phyloP scores from a whole-genome alignment of 2,329 filamentous ascomycete species.

The Venturia aucupariae region DNA sequence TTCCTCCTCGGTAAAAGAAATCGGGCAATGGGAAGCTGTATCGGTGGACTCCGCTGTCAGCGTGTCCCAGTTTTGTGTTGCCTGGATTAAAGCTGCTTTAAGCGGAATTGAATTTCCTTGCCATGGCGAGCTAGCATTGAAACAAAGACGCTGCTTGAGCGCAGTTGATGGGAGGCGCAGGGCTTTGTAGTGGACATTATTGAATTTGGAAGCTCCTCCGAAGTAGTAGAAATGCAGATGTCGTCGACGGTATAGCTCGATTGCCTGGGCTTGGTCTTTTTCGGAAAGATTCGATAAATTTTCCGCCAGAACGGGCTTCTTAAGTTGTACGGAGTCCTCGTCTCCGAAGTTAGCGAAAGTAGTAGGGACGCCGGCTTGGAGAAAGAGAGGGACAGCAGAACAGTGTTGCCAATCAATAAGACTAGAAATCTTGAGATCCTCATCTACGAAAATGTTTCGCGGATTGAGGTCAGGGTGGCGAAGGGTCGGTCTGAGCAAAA shows the following conservation, averaged over 20 bases:
- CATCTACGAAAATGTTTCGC: slow-evolving; percentile 26
- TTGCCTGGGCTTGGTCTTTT: slow-evolving; percentile 17
- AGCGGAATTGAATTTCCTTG: slow-evolving; percentile 23
- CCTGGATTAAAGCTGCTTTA: slow-evolving; percentile 15
- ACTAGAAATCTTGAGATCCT: slow-evolving; percentile 25
- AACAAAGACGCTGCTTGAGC: slow-evolving; percentile 20
- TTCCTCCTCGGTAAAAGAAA: neutral
- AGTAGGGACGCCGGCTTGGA: slow-evolving; percentile 30
- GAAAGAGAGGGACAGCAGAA: slow-evolving; percentile 28
- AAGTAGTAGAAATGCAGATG: slow-evolving; percentile 26
- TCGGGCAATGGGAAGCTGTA: neutral
- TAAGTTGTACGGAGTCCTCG: slow-evolving; percentile 20
- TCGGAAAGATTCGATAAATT: slow-evolving; percentile 18
- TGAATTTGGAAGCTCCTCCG: slow-evolving; percentile 21
- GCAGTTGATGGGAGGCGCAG: slow-evolving; percentile 19
- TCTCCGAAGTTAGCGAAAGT: slow-evolving; percentile 33
- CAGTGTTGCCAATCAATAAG: slow-evolving; percentile 37
- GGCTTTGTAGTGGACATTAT: slow-evolving; percentile 21
- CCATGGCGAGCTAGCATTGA: slow-evolving; percentile 23
- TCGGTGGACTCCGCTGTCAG: slow-evolving; percentile 4
- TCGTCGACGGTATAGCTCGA: slow-evolving; percentile 22
- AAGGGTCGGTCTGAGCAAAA: slow-evolving; percentile 15
- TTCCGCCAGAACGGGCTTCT: slow-evolving; percentile 19
- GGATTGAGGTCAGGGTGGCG: slow-evolving; percentile 29
- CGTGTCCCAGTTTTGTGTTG: neutral